Percentiles rank a stretch among this genome's conserved stretches.
These are phyloP conservation scores for Solanum medicagineum DNA, from an alignment of 257 asterid species.

Conservation along the genomic window DNA sequence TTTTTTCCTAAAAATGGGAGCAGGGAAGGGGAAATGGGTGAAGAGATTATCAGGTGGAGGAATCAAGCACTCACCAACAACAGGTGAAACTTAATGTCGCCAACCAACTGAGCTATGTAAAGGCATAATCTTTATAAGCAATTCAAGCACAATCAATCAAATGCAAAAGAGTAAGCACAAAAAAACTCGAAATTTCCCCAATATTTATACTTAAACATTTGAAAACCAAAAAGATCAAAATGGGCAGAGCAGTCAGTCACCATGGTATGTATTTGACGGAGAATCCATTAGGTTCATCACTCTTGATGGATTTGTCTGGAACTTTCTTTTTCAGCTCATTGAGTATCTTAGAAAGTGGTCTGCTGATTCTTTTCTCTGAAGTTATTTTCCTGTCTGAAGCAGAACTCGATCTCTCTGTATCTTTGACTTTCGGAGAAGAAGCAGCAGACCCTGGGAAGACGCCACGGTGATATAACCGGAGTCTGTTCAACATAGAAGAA, in stretches of 20 bases:
- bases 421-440: background rate
- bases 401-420: background rate
- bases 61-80: no score
- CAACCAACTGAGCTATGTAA: no score
- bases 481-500: background rate
- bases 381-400: slow-evolving; percentile 3
- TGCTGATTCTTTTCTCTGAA: slow-evolving; percentile 56
- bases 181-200: background rate
- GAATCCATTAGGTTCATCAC: slow-evolving; percentile 34
- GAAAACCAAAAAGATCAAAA: background rate
- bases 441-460: background rate
- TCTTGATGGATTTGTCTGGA: slow-evolving; percentile 52
- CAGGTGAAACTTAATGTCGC: no score
- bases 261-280: slow-evolving; percentile 66
- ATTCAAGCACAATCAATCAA: background rate
- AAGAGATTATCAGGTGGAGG: no score
- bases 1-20: no score
- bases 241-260: slow-evolving; percentile 9
- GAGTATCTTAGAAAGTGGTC: slow-evolving; percentile 56
- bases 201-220: background rate
- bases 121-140: background rate
- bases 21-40: no score
- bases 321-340: slow-evolving; percentile 75
- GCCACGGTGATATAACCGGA: background rate
- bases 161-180: background rate